phyloP scores from a whole-genome alignment of 1,284 basidiomycete genomes.

The Microbotryomycetes sp. region DNA sequence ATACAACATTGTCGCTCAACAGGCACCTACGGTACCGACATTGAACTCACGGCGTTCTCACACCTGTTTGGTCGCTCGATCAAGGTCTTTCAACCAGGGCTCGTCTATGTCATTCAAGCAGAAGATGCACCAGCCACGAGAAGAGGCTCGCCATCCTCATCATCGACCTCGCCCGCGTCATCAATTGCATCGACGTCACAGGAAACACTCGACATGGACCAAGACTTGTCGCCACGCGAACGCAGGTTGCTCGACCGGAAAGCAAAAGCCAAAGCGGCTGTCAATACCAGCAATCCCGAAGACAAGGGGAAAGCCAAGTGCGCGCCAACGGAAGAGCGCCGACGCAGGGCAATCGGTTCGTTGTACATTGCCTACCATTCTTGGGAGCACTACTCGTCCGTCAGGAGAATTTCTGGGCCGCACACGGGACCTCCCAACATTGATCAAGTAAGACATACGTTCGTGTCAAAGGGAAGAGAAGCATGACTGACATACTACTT shows the following conservation, averaged over 20 bases:
- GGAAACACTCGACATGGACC: not conserved
- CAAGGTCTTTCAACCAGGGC: constrained; percentile 82
- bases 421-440: constrained; percentile 69
- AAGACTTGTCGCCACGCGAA: constrained; percentile 5
- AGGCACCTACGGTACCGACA: constrained; percentile 84
- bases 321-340: constrained; percentile 33
- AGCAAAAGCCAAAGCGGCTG: not conserved
- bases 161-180: not conserved
- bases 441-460: constrained; percentile 44
- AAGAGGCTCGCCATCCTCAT: too few species aligned
- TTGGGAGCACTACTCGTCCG: constrained; percentile 91
- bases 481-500: not conserved
- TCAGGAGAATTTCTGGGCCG: constrained; percentile 76
- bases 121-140: constrained; percentile 6
- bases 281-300: constrained; percentile 8
- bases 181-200: constrained; percentile 28
- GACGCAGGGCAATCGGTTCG: constrained; percentile 43
- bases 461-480: too few species aligned
- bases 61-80: constrained; percentile 68
- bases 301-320: constrained; percentile 38
- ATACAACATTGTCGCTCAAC: constrained; percentile 1
- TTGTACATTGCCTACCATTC: constrained; percentile 81
- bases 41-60: constrained; percentile 82
- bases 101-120: constrained; percentile 41
- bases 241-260: not conserved